Evolutionary conservation across 1,139 yeast genomes (phyloP).

Genomic region (Debaryomycetaceae sp.): DNA sequence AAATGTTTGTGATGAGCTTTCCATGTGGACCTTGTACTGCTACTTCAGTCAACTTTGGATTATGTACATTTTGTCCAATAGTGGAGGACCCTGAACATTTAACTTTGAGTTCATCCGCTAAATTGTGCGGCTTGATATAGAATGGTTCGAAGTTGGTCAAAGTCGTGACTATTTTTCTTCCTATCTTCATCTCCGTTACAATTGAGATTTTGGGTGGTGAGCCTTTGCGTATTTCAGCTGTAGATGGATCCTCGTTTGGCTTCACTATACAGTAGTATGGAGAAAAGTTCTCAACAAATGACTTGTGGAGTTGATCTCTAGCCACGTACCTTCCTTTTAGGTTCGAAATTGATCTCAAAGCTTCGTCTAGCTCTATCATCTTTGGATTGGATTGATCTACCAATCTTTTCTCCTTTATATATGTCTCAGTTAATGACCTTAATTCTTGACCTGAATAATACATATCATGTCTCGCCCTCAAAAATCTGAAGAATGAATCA

Average conservation of each 20-base stretch:
- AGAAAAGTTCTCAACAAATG: conserved; percentile 51
- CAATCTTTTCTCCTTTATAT: conserved; percentile 51
- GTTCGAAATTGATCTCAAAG: conserved; percentile 22
- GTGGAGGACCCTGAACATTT: conserved; percentile 91
- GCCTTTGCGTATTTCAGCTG: conserved; percentile 50
- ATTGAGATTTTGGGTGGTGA: conserved; percentile 63
- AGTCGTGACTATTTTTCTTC: conserved; percentile 76
- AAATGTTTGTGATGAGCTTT: conserved; percentile 51
- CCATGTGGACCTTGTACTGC: conserved; percentile 92
- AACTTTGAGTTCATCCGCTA: conserved; percentile 68
- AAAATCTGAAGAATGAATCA: conserved; percentile 46
- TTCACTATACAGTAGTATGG: conserved; percentile 55
- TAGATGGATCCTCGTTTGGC: conserved; percentile 38
- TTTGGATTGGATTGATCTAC: conserved; percentile 46
- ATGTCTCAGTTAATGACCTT: conserved; percentile 48
- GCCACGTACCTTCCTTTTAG: conserved; percentile 23
- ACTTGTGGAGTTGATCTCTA: conserved; percentile 52
- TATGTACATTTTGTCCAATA: conserved; percentile 51
- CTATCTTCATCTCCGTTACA: conserved; percentile 73
- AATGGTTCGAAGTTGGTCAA: conserved; percentile 68
- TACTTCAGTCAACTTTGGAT: conserved; percentile 62
- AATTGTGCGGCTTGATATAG: conserved; percentile 57
- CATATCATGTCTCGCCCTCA: conserved; percentile 30
- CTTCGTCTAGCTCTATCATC: conserved; percentile 52
- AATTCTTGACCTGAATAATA: conserved; percentile 56